Base-by-base conservation (phyloP, 2,329 filamentous ascomycete genomes). In the Colletotrichum nymphaeae region DNA sequence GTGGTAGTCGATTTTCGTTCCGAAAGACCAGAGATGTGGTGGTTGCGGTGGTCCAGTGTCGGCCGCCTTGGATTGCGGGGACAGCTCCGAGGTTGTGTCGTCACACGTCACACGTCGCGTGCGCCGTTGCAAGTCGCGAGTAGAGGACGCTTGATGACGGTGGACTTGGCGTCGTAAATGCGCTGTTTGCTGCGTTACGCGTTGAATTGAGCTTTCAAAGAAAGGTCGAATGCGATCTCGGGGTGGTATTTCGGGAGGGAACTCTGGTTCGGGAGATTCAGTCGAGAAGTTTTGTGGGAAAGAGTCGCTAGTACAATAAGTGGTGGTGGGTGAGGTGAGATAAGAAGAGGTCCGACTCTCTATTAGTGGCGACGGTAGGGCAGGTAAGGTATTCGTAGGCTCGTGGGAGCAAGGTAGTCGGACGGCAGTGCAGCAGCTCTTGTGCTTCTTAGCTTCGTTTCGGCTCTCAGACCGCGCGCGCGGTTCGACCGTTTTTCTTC, bases 381-480 rank as follows among this genome's bases (percentile, higher is more conserved):
- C n/a, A 32, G 42, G 42, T 63, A 49, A 30, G 37, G 35, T 37
- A 22, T 37, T 60, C 12, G 16, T 42, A 28, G 59, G 46, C 26
- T 42, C 49, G 5, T n/a, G 35, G 12, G 12, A 24, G n/a, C n/a
- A 32, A 46, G 42, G 46, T 30, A n/a, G 22, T n/a, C 30, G 32
- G 35, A n/a, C 32, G 30, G 63, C 35, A 32, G 22, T 46, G 58
- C 57, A 30, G 56, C 28, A 26, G 52, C 14, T 24, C 42, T 49
- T 5, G 42, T 42, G 42, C 30, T 63, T 4, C 26, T 52, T 63
- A n/a, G 42, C 59, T 63, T 49, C 26, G 60, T 63, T 63, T 63
- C 37, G 42, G 42, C 70, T 70, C 70, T 70, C 70, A 70, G 70
- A 73, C 67, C 60, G 42, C 67, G 67, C 55, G 66, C 67, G 65